phyloP scores from a whole-genome alignment of 768 basidiomycete species.

The Daedalea quercina region DNA sequence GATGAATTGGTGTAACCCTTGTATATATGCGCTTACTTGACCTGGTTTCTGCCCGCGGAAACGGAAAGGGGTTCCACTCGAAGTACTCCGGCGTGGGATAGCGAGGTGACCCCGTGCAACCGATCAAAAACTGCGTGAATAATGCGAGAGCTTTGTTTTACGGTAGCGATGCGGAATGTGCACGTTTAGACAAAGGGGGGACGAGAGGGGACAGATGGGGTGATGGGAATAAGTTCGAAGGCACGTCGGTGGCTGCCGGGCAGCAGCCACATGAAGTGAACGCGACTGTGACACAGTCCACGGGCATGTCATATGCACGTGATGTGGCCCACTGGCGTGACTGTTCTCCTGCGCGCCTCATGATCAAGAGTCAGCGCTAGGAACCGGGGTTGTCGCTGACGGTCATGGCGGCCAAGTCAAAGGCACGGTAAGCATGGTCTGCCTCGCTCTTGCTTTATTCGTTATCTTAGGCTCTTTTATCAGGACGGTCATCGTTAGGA shows the following conservation, averaged over 20 bases:
- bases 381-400: background rate
- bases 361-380: too few species aligned
- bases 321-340: too few species aligned
- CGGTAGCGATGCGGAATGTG: background rate
- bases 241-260: background rate
- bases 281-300: background rate
- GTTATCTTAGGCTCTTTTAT: background rate
- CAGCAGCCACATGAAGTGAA: too few species aligned
- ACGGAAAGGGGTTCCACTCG: too few species aligned
- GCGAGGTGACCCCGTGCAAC: too few species aligned
- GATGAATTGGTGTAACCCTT: too few species aligned
- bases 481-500: constrained; percentile 82
- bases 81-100: too few species aligned
- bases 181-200: background rate
- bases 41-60: too few species aligned
- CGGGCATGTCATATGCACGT: background rate
- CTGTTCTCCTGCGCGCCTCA: too few species aligned
- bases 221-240: background rate
- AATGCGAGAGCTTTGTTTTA: too few species aligned
- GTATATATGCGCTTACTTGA: too few species aligned
- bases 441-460: background rate
- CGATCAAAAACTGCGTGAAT: too few species aligned
- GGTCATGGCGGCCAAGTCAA: constrained; percentile 53
- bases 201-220: background rate
- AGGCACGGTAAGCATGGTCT: constrained; percentile 43